Evolutionary conservation across 768 basidiomycete species (phyloP), one percentile per base, ranked within the genome.

Genomic region (Pleurotus platypus): DNA sequence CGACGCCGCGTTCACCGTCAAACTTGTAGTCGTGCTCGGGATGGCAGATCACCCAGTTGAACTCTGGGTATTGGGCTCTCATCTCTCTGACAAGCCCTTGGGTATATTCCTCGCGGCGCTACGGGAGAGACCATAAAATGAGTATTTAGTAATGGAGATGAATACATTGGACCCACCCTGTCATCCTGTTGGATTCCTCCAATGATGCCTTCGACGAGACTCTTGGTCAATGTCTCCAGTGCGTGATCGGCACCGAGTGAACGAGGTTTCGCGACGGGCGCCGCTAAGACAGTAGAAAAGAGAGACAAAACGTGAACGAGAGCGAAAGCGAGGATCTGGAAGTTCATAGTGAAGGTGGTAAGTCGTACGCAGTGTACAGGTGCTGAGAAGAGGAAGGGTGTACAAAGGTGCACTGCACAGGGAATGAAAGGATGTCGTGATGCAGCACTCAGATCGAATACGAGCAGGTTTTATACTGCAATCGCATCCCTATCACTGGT

Each of bases 21-120:
- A 49, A 49, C 11, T 49, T 49, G 47, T 20, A 24, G 30, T 20
- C 22, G 22, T 27, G 47, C 47, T 49, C 30, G 18, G 30, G 22
- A 27, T 49, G 47, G 22, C 47, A 49, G n/a, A 49, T 49, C 15
- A 49, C 47, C 47, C 47, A 49, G 24, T 49, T 49, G 7, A 49
- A 27, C 16, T n/a, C 15, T 8, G 47, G 22, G 22, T 9, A 27
- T 26, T 24, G 22, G n/a, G 16, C 24, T 9, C 47, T 20, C 47
- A 48, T 48, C n/a, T 48, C 47, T 18, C 22, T 27, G 5, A 49
- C 47, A 6, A 49, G 15, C 5, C 47, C 47, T 27, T 49, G 22
- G 22, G 47, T 49, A 24, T 49, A 49, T 8, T 20, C 47, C 22
- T 49, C 47, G 16, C 47, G 47, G 15, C 24, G 22, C 47, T 49